These are phyloP conservation scores for Sporothrix luriei DNA, from an alignment of 2,329 filamentous ascomycete species.

Conservation along the genomic window DNA sequence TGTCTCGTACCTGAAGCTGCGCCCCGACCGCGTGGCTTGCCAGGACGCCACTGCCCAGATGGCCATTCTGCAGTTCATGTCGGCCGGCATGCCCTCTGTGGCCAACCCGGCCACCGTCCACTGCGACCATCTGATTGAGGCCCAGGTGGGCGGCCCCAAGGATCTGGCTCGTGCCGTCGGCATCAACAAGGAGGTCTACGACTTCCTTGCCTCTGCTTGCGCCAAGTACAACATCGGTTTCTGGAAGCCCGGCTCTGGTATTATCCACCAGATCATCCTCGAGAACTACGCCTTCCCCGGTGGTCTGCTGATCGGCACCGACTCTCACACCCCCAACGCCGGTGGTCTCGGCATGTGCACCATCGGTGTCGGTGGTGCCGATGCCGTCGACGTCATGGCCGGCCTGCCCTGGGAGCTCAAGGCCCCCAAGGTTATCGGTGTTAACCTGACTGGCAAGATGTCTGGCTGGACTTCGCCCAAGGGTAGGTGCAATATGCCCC, in stretches of 20 bases:
- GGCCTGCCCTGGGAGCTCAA: conserved; percentile 97
- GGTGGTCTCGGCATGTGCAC: conserved; percentile 94
- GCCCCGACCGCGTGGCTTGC: conserved; percentile 96
- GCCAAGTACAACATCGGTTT: conserved; percentile 99
- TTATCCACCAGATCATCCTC: conserved; percentile 97
- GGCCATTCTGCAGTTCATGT: conserved; percentile 99
- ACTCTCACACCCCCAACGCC: conserved; percentile 96
- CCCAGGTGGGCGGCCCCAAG: conserved; percentile 88
- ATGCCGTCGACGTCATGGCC: conserved; percentile 98
- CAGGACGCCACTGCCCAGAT: conserved; percentile 99
- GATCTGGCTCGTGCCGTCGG: conserved; percentile 87
- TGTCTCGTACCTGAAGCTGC: conserved; percentile 91
- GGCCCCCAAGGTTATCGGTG: conserved; percentile 94
- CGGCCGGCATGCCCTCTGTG: conserved; percentile 91
- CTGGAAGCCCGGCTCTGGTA: conserved; percentile 98
- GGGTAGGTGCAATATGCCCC: conserved; percentile 58
- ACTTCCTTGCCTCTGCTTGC: conserved; percentile 90
- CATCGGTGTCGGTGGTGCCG: conserved; percentile 96
- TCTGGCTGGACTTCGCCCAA: conserved; percentile 93
- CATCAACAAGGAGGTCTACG: conserved; percentile 99
- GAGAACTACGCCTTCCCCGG: conserved; percentile 99
- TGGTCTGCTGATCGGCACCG: conserved; percentile 92
- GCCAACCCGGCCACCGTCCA: conserved; percentile 95
- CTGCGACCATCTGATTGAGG: conserved; percentile 99
- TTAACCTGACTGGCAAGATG: conserved; percentile 87